Base-by-base conservation (phyloP, 2,329 filamentous ascomycete genomes). In the Penicillium italicum region DNA sequence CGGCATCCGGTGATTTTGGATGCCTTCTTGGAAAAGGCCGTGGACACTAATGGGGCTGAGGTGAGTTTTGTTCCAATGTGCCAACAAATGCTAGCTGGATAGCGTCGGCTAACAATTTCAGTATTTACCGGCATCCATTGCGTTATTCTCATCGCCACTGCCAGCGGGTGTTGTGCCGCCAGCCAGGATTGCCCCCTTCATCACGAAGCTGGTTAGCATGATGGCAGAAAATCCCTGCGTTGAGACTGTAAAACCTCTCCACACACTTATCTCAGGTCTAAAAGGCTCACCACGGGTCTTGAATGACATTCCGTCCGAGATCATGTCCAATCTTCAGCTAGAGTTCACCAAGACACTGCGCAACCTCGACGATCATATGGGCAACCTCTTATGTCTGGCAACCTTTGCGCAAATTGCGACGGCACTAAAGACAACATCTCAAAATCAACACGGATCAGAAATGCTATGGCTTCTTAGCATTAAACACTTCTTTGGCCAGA, bases 301-400 rank as follows among this genome's bases (percentile, higher is more conserved):
- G 1, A 54, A 68, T 48, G 66, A 69, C 7, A 56, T 76, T 2
- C 65, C 73, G 1, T 58, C 60, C 6, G 69, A 73, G 22, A 58
- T 68, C 11, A 72, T 76, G 68, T 62, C 64, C 1, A 70, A 59
- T 14, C 66, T 77, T 7, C 75, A 76, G 56, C 38, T 61, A 2
- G 70, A 72, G 58, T 68, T 71, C 18, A 75, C 67, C 22, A 74
- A 70, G 46, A 72, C 65, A 5, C 51, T 75, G n/a, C 70, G 70
- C 30, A 74, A 74, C 48, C 57, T 75, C 24, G 69, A 74, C 41
- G 69, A 76, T 45, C 71, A 74, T 20, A 68, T 74, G 65, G 72
- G 69, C 7, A 76, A 71, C 34, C 62, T 77, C 6, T 58, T 76
- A n/a, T 76, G 73, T 38, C 66, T 77, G n/a, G 73, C 73, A 12